Evolutionary conservation across 2,329 filamentous ascomycete species (phyloP), one percentile per base, ranked within the genome.

Genomic region (Exophiala lecanii-corni): DNA sequence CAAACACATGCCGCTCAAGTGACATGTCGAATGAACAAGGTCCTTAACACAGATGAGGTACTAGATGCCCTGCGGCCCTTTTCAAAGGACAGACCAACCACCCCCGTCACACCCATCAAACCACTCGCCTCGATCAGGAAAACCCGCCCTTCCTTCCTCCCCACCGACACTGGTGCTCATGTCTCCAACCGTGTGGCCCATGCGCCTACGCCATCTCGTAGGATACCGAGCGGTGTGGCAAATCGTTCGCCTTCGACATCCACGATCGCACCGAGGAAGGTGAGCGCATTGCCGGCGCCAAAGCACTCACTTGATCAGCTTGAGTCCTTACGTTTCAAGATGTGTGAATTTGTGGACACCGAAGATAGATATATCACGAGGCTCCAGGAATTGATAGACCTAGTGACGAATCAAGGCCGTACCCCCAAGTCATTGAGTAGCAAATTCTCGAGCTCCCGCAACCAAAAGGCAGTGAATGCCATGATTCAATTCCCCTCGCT

Each of bases 281-380:
- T 91, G 1, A 95, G 89, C 1, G 84, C 87, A 21, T 84, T 83
- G 59, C 65, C 96, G 43, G 84, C 85, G 54, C 81, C 91, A 54
- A 89, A 89, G 2, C 89, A 91, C 2, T 96, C 89, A 4, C 88
- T 86, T 58, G 85, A 89, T 5, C 87, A 96, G 59, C 94, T 94
- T 59, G 76, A 89, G 54, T 84, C 85, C 39, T 70, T 96, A 54
- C 81, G 89, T 30, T 84, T 89, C 64, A 91, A 95, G 63, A 82
- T 98, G 74, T 82, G 79, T 46, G 92, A 98, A 63, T 69, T 97
- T 47, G 79, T 96, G 23, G 86, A 94, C 57, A 98, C 92, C 0
- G 92, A 98, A 63, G 88, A 92, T 61, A 83, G 87, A 62, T 98
- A 97, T 64, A 88, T 98, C 31, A 75, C 78, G 56, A 96, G 97